Evolutionary conservation across 495 filamentous ascomycete genomes (phyloP).

Genomic region (Penicillium lividum): DNA sequence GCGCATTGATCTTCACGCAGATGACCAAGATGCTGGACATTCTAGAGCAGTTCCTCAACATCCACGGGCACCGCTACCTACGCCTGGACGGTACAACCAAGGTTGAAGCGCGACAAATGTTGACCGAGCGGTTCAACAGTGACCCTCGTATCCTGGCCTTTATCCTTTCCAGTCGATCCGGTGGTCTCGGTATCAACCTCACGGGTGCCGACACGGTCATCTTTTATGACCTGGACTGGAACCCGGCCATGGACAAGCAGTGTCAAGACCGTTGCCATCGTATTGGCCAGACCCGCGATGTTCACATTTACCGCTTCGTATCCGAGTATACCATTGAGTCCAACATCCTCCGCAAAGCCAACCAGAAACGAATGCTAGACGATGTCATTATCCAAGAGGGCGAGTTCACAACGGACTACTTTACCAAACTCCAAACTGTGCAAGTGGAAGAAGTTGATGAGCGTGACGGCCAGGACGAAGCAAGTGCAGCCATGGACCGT

Average conservation of each 20-base stretch:
- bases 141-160: constrained; percentile 89
- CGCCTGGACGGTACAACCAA: constrained; percentile 94
- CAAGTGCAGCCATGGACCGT: constrained; percentile 81
- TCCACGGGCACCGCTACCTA: constrained; percentile 94
- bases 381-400: constrained; percentile 98
- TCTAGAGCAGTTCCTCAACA: constrained; percentile 96
- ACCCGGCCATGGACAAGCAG: constrained; percentile 99
- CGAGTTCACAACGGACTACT: constrained; percentile 97
- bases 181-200: constrained; percentile 93
- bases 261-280: constrained; percentile 98
- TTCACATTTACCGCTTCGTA: constrained; percentile 97
- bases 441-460: constrained; percentile 68
- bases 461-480: constrained; percentile 60
- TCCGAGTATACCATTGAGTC: constrained; percentile 98
- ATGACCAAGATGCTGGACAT: constrained; percentile 99
- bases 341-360: constrained; percentile 94
- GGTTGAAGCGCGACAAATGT: constrained; percentile 89
- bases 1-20: constrained; percentile 96
- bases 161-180: constrained; percentile 92
- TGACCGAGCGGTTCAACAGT: constrained; percentile 96
- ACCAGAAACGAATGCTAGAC: constrained; percentile 96
- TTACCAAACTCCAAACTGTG: constrained; percentile 72
- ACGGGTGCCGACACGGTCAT: constrained; percentile 98
- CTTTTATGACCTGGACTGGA: constrained; percentile 99
- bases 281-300: constrained; percentile 96